Evolutionary conservation across 306 rosid species (phyloP).

Genomic region (Dalbergia cultrata): DNA sequence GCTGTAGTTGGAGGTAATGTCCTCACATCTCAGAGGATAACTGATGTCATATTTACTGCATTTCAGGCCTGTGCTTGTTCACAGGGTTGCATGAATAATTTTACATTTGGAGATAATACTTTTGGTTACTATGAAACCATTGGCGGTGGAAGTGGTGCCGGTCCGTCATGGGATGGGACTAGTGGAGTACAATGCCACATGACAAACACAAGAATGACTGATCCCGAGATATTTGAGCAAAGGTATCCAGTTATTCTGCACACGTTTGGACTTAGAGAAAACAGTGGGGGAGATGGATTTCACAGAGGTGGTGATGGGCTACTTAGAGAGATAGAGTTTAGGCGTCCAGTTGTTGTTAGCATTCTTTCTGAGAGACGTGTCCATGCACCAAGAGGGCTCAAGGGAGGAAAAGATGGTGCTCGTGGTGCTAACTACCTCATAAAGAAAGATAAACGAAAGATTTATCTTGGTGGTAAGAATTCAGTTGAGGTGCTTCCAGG

Average conservation of each 20-base stretch:
- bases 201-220: constrained; percentile 98
- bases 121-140: constrained; percentile 97
- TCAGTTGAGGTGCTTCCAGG: constrained; percentile 74
- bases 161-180: constrained; percentile 93
- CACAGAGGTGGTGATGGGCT: constrained; percentile 92
- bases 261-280: constrained; percentile 76
- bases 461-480: constrained; percentile 92
- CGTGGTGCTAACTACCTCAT: constrained; percentile 82
- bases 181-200: constrained; percentile 95
- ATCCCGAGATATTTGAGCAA: constrained; percentile 93
- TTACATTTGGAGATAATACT: constrained; percentile 91
- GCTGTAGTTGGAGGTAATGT: constrained; percentile 97
- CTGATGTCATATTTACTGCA: constrained; percentile 89
- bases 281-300: constrained; percentile 84
- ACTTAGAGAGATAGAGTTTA: constrained; percentile 87
- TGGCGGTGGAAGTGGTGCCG: constrained; percentile 98
- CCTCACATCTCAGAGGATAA: constrained; percentile 93
- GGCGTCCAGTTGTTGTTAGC: constrained; percentile 72
- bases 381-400: constrained; percentile 88
- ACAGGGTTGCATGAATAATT: constrained; percentile 98
- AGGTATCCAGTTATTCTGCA: constrained; percentile 87
- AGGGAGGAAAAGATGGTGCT: constrained; percentile 82
- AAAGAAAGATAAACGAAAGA: constrained; percentile 70
- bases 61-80: constrained; percentile 98
- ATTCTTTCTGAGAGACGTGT: constrained; percentile 96